Evolutionary conservation across 1,284 basidiomycete genomes (phyloP), one percentile per base, ranked within the genome.

Genomic region (Ustilago cynodontis): DNA sequence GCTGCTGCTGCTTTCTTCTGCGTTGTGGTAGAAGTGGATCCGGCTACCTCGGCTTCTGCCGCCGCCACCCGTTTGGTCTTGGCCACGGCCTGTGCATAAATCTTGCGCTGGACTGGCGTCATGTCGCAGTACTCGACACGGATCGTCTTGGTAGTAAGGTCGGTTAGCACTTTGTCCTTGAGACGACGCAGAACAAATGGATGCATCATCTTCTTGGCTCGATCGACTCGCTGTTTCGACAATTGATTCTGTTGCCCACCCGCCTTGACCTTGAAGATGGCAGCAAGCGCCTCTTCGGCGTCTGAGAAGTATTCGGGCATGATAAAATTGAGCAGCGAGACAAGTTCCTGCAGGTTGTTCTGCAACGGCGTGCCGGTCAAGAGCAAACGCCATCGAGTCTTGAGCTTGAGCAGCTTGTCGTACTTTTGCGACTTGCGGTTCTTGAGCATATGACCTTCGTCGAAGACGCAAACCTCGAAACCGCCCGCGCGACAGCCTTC

Each of bases 201-300:
- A 18, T 94, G 95, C 92, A 99, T 95, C 95, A 99, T 98, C 86
- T 93, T 94, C 88, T 98, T 97, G 6, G 97, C 97, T 62, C 96
- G 88, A 55, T 94, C 93, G 28, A 98, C 93, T 52, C 95, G 91
- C 85, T 95, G 92, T 84, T 93, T 91, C 7, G 95, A 93, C 16
- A 99, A 91, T 47, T 97, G 86, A 47, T 93, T 93, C 56, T 93
- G 91, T 73, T 93, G 93, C 11, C 92, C 92, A 80, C 94, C 93
- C 6, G 93, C 92, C 80, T 94, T 94, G 41, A 94, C 93, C 87
- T 98, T 99, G 91, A 99, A 99, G 79, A 99, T 97, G 14, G 94
- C 93, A 14, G 94, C 91, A 8, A 99, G 88, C 7, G 92, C 91
- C 35, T 91, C 91, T 64, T 90, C 89, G 18, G 90, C 91, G 39